These are phyloP conservation scores for Chytridium lagenaria DNA, from an alignment of 371 early-diverging fungal species.

Conservation along the genomic window DNA sequence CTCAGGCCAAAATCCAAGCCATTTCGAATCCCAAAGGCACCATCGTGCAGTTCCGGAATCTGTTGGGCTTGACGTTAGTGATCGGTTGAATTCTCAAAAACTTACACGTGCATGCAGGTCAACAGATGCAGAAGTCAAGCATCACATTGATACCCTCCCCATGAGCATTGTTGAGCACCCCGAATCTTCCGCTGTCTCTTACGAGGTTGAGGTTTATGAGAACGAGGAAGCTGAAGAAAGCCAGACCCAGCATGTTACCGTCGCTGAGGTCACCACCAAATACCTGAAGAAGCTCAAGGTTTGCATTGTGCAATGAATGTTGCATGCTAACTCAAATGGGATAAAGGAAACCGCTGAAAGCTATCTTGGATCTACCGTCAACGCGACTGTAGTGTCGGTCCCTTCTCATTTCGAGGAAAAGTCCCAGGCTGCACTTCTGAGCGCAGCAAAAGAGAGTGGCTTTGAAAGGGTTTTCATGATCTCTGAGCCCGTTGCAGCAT, in stretches of 20 bases:
- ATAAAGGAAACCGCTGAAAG: slow-evolving; percentile 80
- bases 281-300: slow-evolving; percentile 80
- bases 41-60: slow-evolving; percentile 82
- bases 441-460: slow-evolving; percentile 89
- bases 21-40: slow-evolving; percentile 89
- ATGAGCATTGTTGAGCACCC: slow-evolving; percentile 44
- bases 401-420: slow-evolving; percentile 91
- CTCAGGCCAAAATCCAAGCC: slow-evolving; percentile 90
- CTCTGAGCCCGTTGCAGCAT: slow-evolving; percentile 97
- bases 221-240: slow-evolving; percentile 63
- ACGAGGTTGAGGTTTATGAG: slow-evolving; percentile 69
- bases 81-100: background rate
- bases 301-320: background rate
- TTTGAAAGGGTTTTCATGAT: slow-evolving; percentile 87
- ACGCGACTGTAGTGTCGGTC: slow-evolving; percentile 91
- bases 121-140: slow-evolving; percentile 45
- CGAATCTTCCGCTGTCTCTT: slow-evolving; percentile 71
- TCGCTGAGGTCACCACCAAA: slow-evolving; percentile 75
- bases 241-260: slow-evolving; percentile 61
- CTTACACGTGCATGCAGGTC: slow-evolving; percentile 28
- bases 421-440: slow-evolving; percentile 82
- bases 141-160: slow-evolving; percentile 31
- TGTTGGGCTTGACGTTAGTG: slow-evolving; percentile 73
- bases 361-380: slow-evolving; percentile 80
- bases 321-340: slow-evolving; percentile 38